A percentile compares a stretch with the other conserved stretches of the same genome.
Conservation (phyloP, 225 moss, liverwort and hornwort genomes). For the Bryoerythrophyllum caledonicum region DNA sequence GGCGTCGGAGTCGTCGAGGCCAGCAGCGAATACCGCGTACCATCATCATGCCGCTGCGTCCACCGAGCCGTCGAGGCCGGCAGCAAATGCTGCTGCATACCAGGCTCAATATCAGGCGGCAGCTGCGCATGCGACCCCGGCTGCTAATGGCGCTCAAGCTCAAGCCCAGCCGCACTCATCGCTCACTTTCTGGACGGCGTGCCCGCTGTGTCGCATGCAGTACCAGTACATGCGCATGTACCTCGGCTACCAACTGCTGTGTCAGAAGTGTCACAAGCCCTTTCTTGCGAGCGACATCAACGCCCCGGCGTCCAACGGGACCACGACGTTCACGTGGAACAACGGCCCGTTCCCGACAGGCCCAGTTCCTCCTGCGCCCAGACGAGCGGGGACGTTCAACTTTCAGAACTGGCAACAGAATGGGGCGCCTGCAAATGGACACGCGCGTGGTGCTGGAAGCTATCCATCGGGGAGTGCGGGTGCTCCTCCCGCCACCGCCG, state of each 20-base stretch:
- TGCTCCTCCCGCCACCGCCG: conserved; percentile 41
- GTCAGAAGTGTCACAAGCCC: conserved; percentile 71
- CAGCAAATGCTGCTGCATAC: conserved; percentile 22
- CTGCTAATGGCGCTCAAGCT: conserved; percentile 24
- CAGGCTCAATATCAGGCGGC: conserved; percentile 38
- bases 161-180: conserved; percentile 28
- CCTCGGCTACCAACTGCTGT: conserved; percentile 65
- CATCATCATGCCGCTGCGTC: not conserved
- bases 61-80: not conserved
- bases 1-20: not conserved
- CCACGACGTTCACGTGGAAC: conserved; percentile 25
- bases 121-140: conserved; percentile 38
- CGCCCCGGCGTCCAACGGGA: conserved; percentile 29
- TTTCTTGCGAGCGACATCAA: conserved; percentile 75
- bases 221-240: conserved; percentile 82
- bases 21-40: conserved; percentile 13
- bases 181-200: conserved; percentile 83
- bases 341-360: conserved; percentile 28
- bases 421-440: conserved; percentile 43
- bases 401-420: conserved; percentile 39
- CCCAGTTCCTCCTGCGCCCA: conserved; percentile 38
- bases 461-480: conserved; percentile 49
- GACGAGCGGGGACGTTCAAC: conserved; percentile 35
- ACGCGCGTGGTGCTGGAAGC: conserved; percentile 41
- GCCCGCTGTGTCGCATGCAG: conserved; percentile 78